Conservation (phyloP, 768 basidiomycete genomes). For the Calocybe indica region DNA sequence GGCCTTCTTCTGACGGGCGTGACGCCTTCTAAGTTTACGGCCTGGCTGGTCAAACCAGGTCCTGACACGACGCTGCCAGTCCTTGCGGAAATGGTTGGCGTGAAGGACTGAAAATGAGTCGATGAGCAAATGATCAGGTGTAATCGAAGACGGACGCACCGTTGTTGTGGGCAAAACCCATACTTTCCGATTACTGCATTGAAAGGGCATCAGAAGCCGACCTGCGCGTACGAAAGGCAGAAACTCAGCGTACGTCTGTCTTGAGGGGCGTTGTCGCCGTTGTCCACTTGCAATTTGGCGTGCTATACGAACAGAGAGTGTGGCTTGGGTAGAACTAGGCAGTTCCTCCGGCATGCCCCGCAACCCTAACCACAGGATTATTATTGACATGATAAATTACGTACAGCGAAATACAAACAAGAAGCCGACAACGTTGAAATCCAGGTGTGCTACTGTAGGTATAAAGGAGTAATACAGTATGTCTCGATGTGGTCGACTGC, state of each 20-base stretch:
- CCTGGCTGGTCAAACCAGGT: constrained; percentile 99
- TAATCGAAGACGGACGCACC: constrained; percentile 34
- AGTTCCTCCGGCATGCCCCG: constrained; percentile 33
- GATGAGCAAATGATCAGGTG: neutral
- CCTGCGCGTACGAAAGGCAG: constrained; percentile 9
- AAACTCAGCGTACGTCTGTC: constrained; percentile 31
- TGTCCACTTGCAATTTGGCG: constrained; percentile 22
- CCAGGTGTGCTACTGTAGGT: neutral
- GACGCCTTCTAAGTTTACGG: constrained; percentile 92
- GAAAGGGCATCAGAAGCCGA: constrained; percentile 10
- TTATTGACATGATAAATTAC: neutral
- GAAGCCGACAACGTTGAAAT: neutral
- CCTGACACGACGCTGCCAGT: constrained; percentile 95
- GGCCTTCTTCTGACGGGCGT: constrained; percentile 88
- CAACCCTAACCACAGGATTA: constrained; percentile 24
- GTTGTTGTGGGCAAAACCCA: constrained; percentile 82
- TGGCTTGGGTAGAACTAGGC: constrained; percentile 36
- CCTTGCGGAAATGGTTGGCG: constrained; percentile 96
- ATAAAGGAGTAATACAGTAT: neutral
- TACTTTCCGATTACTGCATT: constrained; percentile 38
- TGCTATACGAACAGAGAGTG: constrained; percentile 17
- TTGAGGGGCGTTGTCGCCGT: constrained; percentile 39
- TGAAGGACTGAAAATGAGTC: constrained; percentile 60
- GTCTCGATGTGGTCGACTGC: too few relatives aligned
- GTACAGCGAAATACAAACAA: too few relatives aligned